phyloP scores from a whole-genome alignment of 225 moss, liverwort and hornwort species.

The Marchantia paleacea region DNA sequence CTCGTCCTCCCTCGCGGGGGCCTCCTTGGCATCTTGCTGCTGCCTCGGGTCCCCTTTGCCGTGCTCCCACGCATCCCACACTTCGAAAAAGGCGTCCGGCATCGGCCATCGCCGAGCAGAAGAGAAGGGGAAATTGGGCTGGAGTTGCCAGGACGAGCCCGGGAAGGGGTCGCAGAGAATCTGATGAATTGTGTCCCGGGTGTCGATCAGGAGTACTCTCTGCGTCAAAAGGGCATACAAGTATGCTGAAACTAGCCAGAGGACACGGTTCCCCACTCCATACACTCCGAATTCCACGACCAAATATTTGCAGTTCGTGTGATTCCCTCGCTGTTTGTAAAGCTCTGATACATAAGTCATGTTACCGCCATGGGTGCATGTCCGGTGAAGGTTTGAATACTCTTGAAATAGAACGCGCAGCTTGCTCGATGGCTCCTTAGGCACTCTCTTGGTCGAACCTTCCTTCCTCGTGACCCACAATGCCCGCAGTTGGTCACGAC shows the following conservation, averaged over 20 bases:
- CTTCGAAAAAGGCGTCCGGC: slow-evolving; percentile 21
- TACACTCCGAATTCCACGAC: slow-evolving; percentile 43
- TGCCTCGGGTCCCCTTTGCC: neutral
- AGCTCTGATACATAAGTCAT: slow-evolving; percentile 26
- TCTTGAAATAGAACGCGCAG: slow-evolving; percentile 29
- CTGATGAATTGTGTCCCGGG: slow-evolving; percentile 29
- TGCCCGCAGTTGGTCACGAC: slow-evolving; percentile 21
- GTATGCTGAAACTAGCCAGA: slow-evolving; percentile 40
- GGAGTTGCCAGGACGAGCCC: slow-evolving; percentile 46
- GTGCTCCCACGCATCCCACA: slow-evolving; percentile 35
- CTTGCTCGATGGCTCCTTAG: slow-evolving; percentile 9
- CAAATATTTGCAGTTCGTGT: slow-evolving; percentile 32
- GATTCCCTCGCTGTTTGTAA: slow-evolving; percentile 11
- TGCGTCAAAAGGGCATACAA: slow-evolving; percentile 44
- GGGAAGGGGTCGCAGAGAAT: slow-evolving; percentile 46
- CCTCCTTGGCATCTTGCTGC: neutral
- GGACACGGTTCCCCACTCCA: slow-evolving; percentile 43
- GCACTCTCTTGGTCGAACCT: neutral
- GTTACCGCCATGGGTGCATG: slow-evolving; percentile 40
- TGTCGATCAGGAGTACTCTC: slow-evolving; percentile 45
- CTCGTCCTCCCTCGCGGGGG: neutral
- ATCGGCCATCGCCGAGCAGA: slow-evolving; percentile 26
- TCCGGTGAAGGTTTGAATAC: slow-evolving; percentile 46
- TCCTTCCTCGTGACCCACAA: slow-evolving; percentile 27
- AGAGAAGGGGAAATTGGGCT: slow-evolving; percentile 30